phyloP scores from a whole-genome alignment of 495 filamentous ascomycete genomes.

The Cercophora newfieldiana region DNA sequence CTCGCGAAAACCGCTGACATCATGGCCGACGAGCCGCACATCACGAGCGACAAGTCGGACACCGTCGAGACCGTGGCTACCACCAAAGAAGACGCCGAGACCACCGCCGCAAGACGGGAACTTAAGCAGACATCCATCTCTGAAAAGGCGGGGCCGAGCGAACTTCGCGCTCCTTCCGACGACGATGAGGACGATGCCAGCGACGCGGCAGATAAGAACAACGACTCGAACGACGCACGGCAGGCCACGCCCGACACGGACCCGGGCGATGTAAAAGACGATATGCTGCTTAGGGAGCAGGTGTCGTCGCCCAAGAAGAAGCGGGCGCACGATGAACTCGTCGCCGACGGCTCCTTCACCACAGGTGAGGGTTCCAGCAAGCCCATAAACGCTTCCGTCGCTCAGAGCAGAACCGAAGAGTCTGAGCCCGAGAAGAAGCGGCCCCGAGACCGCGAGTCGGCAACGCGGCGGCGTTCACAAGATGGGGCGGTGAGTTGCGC shows the following conservation, averaged over 20 bases:
- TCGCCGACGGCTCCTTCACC: slow-evolving; percentile 38
- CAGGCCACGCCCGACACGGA: slow-evolving; percentile 35
- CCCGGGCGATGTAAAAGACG: slow-evolving; percentile 33
- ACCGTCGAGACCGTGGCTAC: slow-evolving; percentile 23
- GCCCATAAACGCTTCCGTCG: slow-evolving; percentile 22
- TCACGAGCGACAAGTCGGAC: slow-evolving; percentile 35
- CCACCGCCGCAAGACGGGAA: slow-evolving; percentile 55
- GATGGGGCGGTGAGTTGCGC: slow-evolving; percentile 27
- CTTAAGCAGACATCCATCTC: slow-evolving; percentile 56
- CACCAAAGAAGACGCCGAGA: slow-evolving; percentile 53
- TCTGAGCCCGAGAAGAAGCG: slow-evolving; percentile 60
- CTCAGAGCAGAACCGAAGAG: slow-evolving; percentile 42
- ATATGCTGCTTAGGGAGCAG: slow-evolving; percentile 40
- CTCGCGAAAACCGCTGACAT: slow-evolving; percentile 25
- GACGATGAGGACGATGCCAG: slow-evolving; percentile 28
- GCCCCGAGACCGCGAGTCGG: slow-evolving; percentile 41
- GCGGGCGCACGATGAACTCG: slow-evolving; percentile 52
- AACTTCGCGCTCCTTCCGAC: slow-evolving; percentile 17
- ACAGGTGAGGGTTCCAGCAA: slow-evolving; percentile 33
- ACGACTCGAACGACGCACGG: neutral
- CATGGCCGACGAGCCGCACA: slow-evolving; percentile 41
- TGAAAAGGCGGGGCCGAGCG: slow-evolving; percentile 38
- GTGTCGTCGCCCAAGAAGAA: slow-evolving; percentile 60
- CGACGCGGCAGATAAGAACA: slow-evolving; percentile 24
- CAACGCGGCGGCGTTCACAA: slow-evolving; percentile 19